Base-by-base conservation (phyloP, 1,284 basidiomycete species). In the Inonotus hispidus region DNA sequence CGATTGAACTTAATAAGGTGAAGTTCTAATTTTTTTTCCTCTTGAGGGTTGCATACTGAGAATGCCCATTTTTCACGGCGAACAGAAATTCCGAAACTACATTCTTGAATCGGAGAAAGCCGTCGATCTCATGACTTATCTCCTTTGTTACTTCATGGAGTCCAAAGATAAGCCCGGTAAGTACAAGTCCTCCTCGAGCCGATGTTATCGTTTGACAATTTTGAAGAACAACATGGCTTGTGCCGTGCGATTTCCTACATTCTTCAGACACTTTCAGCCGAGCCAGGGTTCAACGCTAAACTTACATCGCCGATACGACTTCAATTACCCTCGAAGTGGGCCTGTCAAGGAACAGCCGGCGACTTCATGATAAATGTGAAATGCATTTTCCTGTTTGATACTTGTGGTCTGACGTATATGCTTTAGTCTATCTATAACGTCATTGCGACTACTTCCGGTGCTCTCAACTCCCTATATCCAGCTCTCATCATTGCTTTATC, bases 201-300 rank as follows among this genome's bases (percentile, higher is more conserved):
- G 19, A 14, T 21, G n/a, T n/a, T 7, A 43, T 7, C 7, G 7
- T 21, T 43, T 7, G n/a, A 7, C 19, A 10, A n/a, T n/a, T 71
- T 37, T 65, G 56, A 64, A 88, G 92, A 95, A 60, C 88, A 95
- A 76, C 90, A 97, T 68, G 95, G 94, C 0, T 76, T 98, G 27
- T 93, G 95, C 67, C 84, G 95, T 52, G 85, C 93, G 2, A 78
- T 96, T 35, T 92, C 93, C 2, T 98, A 97, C 73, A 88, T 98
- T 62, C 77, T 98, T 3, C 96, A 99, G 70, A 90, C 92, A 3
- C 74, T 98, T 19, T 95, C 94, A 2, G 87, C 93, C 0, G 92
- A 97, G 67, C 79, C 80, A 32, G 77, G 81, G 0, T 95, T 98
- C 68, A 92, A 89, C 1, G 67, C 72, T 4, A 84, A 84, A 59